phyloP scores from a whole-genome alignment of 2,329 filamentous ascomycete species.

The Venturia nashicola region DNA sequence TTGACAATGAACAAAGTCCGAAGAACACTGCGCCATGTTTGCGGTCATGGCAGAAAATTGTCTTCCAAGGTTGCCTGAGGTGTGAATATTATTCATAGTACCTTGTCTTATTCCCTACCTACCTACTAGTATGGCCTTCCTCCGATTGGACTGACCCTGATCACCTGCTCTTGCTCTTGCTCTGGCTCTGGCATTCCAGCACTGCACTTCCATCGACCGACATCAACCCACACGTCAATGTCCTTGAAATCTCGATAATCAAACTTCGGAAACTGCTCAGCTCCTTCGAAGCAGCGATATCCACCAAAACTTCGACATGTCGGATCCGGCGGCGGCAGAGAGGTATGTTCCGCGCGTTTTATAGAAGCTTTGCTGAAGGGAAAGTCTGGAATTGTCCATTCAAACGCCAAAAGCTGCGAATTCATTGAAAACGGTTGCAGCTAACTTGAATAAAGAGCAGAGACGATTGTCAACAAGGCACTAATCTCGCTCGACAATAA shows the following conservation, averaged over 20 bases:
- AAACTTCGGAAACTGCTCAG: no score
- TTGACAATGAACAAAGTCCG: no score
- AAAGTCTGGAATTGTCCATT: neutral
- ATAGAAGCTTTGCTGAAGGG: neutral
- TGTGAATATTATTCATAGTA: neutral
- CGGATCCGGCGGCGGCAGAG: neutral
- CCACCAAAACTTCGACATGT: neutral
- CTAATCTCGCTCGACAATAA: slow-evolving; percentile 10
- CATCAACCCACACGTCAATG: neutral
- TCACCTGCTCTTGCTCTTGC: neutral
- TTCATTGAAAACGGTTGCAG: neutral
- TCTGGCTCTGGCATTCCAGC: neutral
- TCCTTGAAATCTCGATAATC: neutral
- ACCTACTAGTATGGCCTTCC: neutral
- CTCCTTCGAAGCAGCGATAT: neutral
- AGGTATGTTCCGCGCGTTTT: neutral
- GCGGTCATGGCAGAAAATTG: neutral
- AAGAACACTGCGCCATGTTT: neutral
- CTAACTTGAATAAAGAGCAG: neutral
- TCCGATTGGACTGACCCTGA: neutral
- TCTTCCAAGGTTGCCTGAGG: no score
- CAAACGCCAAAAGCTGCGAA: no score
- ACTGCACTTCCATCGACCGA: neutral
- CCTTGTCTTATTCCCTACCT: no score
- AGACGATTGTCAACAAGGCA: neutral